Percentiles rank a stretch among this genome's conserved stretches.
Conservation (phyloP, 345 rosid genomes). For the Brassica nigra region DNA sequence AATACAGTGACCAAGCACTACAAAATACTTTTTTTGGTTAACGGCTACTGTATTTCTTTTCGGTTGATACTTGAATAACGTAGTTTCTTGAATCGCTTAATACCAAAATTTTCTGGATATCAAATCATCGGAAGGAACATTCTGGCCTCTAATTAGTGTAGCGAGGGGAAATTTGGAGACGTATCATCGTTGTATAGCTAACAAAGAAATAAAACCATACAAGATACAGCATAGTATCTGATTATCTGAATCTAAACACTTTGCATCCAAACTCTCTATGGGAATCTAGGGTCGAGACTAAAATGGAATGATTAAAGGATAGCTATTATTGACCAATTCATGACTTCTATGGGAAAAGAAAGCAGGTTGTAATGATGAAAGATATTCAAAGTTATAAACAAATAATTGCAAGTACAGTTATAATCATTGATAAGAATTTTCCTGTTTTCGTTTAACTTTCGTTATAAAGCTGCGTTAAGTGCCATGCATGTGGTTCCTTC, state of each 20-base stretch:
- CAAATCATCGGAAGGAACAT: neutral
- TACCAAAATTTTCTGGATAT: neutral
- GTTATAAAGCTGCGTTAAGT: neutral
- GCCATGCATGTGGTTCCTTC: slow-evolving; percentile 22
- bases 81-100: neutral
- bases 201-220: neutral
- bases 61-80: neutral
- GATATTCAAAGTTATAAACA: slow-evolving; percentile 10
- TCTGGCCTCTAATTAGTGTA: neutral
- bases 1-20: neutral
- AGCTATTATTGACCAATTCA: slow-evolving; percentile 34
- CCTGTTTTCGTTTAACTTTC: neutral
- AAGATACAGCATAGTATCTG: neutral
- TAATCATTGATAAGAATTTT: slow-evolving; percentile 17
- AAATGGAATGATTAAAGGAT: slow-evolving; percentile 31
- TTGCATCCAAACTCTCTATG: slow-evolving; percentile 6
- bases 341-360: slow-evolving; percentile 3
- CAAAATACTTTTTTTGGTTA: neutral
- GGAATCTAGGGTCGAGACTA: slow-evolving; percentile 35
- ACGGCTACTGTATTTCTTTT: neutral
- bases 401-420: slow-evolving; percentile 34
- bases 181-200: neutral
- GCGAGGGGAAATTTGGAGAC: neutral
- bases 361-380: slow-evolving; percentile 34
- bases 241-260: slow-evolving; percentile 16